Percentiles rank a stretch among this genome's conserved stretches.
Evolutionary conservation across 2,329 filamentous ascomycete species (phyloP).

Genomic region (Verticillium isaacii): DNA sequence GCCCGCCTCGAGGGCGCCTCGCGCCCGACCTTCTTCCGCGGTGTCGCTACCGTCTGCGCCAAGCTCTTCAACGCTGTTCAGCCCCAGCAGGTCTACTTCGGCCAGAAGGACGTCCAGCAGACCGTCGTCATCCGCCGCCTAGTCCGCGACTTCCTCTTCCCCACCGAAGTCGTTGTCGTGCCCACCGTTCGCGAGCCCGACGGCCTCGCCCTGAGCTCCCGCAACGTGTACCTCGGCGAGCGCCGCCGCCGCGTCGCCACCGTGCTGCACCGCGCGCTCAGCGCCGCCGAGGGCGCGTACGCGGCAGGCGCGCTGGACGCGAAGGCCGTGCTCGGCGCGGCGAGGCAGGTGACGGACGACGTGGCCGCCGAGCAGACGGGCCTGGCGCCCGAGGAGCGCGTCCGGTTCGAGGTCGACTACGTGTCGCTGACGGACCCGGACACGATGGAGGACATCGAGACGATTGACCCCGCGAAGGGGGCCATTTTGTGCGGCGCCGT

Average conservation of each 20-base stretch:
- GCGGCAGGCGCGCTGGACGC: conserved; percentile 36
- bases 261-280: conserved; percentile 66
- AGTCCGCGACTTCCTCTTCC: conserved; percentile 81
- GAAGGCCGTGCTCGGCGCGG: conserved; percentile 66
- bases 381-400: conserved; percentile 56
- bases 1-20: conserved; percentile 78
- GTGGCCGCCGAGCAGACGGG: conserved; percentile 57
- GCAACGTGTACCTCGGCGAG: conserved; percentile 86
- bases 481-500: conserved; percentile 87
- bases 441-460: conserved; percentile 71
- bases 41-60: conserved; percentile 94
- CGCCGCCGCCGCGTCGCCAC: conserved; percentile 68
- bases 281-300: conserved; percentile 66
- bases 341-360: conserved; percentile 53
- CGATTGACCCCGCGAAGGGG: conserved; percentile 64
- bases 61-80: conserved; percentile 54
- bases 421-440: conserved; percentile 85
- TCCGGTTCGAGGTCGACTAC: conserved; percentile 82
- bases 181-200: conserved; percentile 72
- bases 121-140: conserved; percentile 84
- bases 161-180: conserved; percentile 68
- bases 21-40: conserved; percentile 91
- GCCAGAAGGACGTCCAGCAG: conserved; percentile 97
- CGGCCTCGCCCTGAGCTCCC: conserved; percentile 84
- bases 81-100: conserved; percentile 79